Evolutionary conservation across 108 stramenopile species (phyloP).

Genomic region (Asterionellopsis glacialis): DNA sequence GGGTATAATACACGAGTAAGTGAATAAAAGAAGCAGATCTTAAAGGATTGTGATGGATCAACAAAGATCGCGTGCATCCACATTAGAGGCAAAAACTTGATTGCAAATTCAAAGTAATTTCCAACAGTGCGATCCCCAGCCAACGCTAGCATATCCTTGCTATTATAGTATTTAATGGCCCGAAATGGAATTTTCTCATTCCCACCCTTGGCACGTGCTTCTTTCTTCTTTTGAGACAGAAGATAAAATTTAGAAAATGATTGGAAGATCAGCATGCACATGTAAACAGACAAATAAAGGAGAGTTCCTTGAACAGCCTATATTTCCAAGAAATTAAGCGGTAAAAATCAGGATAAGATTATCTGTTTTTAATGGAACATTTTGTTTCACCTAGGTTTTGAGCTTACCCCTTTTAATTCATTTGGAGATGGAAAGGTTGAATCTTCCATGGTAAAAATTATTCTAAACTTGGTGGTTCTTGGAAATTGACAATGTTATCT

Average conservation of each 20-base stretch:
- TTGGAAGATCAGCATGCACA: constrained; percentile 4
- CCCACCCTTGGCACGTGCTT: constrained; percentile 9
- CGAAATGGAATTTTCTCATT: constrained; percentile 5
- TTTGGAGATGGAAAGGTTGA: constrained; percentile 5
- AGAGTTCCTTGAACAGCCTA: constrained; percentile 15
- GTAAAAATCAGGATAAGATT: neutral
- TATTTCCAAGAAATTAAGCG: neutral
- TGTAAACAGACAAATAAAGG: constrained; percentile 13
- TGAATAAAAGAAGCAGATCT: constrained; percentile 3
- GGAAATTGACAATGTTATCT: too few species aligned
- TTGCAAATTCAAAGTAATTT: constrained; percentile 13
- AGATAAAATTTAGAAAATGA: constrained; percentile 19
- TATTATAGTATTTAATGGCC: constrained; percentile 20
- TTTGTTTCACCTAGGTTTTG: neutral
- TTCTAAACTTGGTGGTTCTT: too few species aligned
- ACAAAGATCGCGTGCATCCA: constrained; percentile 24
- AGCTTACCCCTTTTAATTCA: constrained; percentile 10
- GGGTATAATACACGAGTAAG: constrained; percentile 5
- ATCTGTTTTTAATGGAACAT: neutral
- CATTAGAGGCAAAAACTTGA: constrained; percentile 15
- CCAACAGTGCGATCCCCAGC: constrained; percentile 18
- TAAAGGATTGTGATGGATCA: constrained; percentile 1
- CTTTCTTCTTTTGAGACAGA: constrained; percentile 7
- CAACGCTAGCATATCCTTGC: constrained; percentile 10
- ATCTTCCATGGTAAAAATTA: neutral